phyloP scores from a whole-genome alignment of 2,329 filamentous ascomycete genomes.

The Monosporascus sp. region DNA sequence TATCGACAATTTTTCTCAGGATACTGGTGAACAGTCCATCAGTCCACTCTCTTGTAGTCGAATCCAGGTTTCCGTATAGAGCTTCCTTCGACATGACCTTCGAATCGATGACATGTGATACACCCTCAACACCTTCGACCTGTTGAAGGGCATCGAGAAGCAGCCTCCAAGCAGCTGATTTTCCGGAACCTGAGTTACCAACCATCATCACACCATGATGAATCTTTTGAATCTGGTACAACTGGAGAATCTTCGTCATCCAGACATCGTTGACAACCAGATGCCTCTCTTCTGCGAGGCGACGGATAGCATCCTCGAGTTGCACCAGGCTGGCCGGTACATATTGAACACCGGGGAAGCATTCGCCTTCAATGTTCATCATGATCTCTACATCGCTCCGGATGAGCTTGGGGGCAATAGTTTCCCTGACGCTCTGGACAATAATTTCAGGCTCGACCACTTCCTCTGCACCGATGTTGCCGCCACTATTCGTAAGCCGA shows the following conservation, averaged over 20 bases:
- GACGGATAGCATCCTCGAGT: constrained; percentile 75
- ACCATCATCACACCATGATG: constrained; percentile 99
- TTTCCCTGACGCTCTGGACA: constrained; percentile 96
- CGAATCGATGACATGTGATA: constrained; percentile 95
- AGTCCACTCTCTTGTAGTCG: constrained; percentile 97
- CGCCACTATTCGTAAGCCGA: constrained; percentile 57
- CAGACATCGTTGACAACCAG: constrained; percentile 88
- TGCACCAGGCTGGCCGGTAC: constrained; percentile 80
- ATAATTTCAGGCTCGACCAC: constrained; percentile 94
- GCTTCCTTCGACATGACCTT: constrained; percentile 99
- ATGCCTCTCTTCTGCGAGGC: constrained; percentile 78
- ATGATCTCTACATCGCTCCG: constrained; percentile 87
- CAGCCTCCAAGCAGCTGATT: constrained; percentile 91
- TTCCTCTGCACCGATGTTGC: constrained; percentile 59
- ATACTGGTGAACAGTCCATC: constrained; percentile 98
- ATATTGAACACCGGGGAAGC: constrained; percentile 92
- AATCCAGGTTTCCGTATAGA: constrained; percentile 91
- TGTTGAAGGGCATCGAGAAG: constrained; percentile 86
- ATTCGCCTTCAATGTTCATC: constrained; percentile 73
- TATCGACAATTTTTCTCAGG: constrained; percentile 96
- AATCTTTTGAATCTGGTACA: constrained; percentile 96
- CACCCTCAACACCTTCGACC: constrained; percentile 86
- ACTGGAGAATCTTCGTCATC: constrained; percentile 95
- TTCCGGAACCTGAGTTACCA: constrained; percentile 93
- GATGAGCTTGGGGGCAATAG: constrained; percentile 95